A percentile compares a stretch with the other conserved stretches of the same genome.
Conservation (phyloP, 257 asterid genomes). For the Solanum peruvianum region DNA sequence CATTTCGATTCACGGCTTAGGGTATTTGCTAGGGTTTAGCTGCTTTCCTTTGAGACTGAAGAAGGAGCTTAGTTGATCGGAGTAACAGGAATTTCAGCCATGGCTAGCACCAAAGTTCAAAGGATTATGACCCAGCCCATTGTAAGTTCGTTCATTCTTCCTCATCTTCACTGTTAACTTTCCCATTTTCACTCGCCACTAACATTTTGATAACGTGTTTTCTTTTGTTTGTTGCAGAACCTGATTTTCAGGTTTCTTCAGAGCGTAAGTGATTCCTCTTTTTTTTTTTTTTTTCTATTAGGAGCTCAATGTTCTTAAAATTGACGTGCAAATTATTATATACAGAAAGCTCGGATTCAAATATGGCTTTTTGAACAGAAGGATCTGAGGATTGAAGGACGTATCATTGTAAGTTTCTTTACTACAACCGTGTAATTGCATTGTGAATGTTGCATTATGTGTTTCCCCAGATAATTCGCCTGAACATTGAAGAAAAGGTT, state of each 20-base stretch:
- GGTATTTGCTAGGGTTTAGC: neutral
- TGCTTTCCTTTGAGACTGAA: neutral
- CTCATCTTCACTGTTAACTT: neutral
- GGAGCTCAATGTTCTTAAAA: neutral
- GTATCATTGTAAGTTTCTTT: constrained; percentile 23
- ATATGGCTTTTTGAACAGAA: constrained; percentile 70
- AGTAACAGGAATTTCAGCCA: neutral
- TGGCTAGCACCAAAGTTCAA: constrained; percentile 12
- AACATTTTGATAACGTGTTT: neutral
- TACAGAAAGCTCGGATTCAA: constrained; percentile 46
- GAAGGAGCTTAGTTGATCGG: neutral
- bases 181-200: neutral
- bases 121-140: constrained; percentile 10
- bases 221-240: constrained; percentile 5
- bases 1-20: neutral
- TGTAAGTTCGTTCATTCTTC: neutral
- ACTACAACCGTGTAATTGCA: neutral
- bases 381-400: constrained; percentile 53
- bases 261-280: constrained; percentile 7
- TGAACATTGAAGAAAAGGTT: neutral
- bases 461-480: neutral
- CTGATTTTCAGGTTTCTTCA: constrained; percentile 56
- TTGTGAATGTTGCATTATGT: neutral
- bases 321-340: neutral
- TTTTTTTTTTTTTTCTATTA: neutral